A percentile compares a stretch with the other conserved stretches of the same genome.
Conservation (phyloP, 2,329 filamentous ascomycete species). For the Monosporascus cannonballus region DNA sequence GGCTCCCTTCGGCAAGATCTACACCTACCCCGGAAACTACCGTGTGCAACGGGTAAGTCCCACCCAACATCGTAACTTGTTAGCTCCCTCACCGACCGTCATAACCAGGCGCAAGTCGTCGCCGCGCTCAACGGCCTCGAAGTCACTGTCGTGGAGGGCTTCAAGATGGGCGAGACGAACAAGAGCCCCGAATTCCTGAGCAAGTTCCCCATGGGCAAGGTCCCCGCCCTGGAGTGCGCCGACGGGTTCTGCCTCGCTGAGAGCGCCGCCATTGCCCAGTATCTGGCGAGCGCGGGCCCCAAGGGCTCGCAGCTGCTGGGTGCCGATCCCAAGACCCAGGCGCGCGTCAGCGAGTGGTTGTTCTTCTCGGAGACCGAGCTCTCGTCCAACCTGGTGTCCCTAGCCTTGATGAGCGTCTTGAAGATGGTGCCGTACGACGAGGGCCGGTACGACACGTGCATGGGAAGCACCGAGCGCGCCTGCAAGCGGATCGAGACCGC, state of each 20-base stretch:
- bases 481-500: conserved; percentile 24
- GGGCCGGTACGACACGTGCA: conserved; percentile 12
- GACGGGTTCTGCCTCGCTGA: conserved; percentile 42
- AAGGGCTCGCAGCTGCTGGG: conserved; percentile 39
- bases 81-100: neutral
- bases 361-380: conserved; percentile 34
- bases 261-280: conserved; percentile 40
- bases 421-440: conserved; percentile 24
- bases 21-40: conserved; percentile 30
- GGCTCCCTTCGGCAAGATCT: conserved; percentile 35
- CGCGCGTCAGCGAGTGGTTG: conserved; percentile 40
- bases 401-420: conserved; percentile 20
- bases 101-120: conserved; percentile 25
- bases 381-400: conserved; percentile 11
- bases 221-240: conserved; percentile 40
- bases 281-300: conserved; percentile 39
- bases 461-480: conserved; percentile 20
- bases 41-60: conserved; percentile 29
- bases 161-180: conserved; percentile 36
- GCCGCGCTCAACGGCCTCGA: conserved; percentile 34
- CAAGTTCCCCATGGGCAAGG: conserved; percentile 47
- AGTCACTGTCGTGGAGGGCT: conserved; percentile 28
- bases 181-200: conserved; percentile 36
- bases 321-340: conserved; percentile 30
- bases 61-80: neutral